Evolutionary conservation across 805 yeast species (phyloP).

Genomic region (Sungouiella blattae): DNA sequence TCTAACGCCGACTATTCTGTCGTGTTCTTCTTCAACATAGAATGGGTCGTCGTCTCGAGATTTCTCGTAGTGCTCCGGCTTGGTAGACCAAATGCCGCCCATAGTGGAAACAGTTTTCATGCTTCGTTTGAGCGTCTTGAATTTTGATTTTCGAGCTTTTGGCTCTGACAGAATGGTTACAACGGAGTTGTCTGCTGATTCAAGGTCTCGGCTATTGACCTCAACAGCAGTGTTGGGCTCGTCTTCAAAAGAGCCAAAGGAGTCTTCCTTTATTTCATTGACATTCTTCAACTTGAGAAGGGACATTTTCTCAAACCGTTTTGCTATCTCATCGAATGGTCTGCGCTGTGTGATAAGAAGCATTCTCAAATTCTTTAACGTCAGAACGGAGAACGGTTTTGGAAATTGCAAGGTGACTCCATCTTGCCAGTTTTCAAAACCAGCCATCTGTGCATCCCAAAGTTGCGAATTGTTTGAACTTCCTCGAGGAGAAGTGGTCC

Average conservation of each 20-base stretch:
- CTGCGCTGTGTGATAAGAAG: conserved; percentile 28
- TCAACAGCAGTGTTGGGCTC: no score
- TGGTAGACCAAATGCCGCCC: conserved; percentile 50
- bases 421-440: neutral
- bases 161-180: neutral
- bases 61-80: conserved; percentile 57
- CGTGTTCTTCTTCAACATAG: conserved; percentile 43
- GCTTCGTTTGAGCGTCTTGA: conserved; percentile 14
- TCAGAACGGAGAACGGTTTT: conserved; percentile 28
- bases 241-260: neutral
- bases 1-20: conserved; percentile 45
- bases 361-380: conserved; percentile 32
- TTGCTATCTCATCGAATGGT: conserved; percentile 22
- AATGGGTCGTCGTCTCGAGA: conserved; percentile 42
- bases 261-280: no score
- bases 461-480: no score
- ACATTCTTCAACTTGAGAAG: neutral
- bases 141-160: neutral
- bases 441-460: no score
- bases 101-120: conserved; percentile 30
- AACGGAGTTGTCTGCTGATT: neutral
- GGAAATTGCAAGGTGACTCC: conserved; percentile 22
- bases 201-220: neutral
- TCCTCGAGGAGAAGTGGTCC: no score
- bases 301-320: conserved; percentile 14